Evolutionary conservation across 208 protist species (phyloP), one percentile per base, ranked within the genome.

Genomic region (Trypanosoma scelopori): DNA sequence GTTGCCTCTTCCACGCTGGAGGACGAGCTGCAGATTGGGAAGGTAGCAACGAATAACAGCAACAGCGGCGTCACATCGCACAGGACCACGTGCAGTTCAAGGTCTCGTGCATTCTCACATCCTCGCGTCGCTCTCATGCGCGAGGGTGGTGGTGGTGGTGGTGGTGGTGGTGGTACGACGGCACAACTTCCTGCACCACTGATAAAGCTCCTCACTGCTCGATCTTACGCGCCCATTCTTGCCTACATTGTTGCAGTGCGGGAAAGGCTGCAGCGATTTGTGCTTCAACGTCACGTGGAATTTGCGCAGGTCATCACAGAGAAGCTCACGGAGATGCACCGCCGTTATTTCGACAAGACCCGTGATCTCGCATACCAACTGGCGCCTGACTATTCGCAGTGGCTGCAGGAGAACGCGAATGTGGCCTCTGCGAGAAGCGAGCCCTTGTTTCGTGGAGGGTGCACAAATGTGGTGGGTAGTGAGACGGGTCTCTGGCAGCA

Each of bases 161-260:
- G n/a, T 58, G 49, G 1, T 58, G 23, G 1, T 16, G 50, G 22
- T 27, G 13, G 22, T 3, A 35, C 28, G 16, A 28, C 53, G 22
- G 20, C 43, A 9, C 39, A 52, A 20, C 41, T 89, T 35, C 83
- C 83, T 12, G 47, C 77, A 3, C 48, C 62, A 27, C 68, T 89
- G 3, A 70, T 78, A 0, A 78, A 73, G 65, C 55, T 89, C n/a
- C 71, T 89, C 27, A 72, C 74, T 3, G 78, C 74, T 1, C 60
- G 58, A 13, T 79, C 75, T 5, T 89, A 79, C 45, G 74, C 83
- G 0, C 79, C 83, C 9, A 78, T 89, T 27, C 74, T 88, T 49
- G 58, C 74, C 43, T 79, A 79, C 69, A 75, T 82, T 46, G 61
- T 69, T 28, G 46, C 37, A 25, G 42, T 78, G 18, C 82, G 82